Evolutionary conservation across 345 rosid species (phyloP), one percentile per base, ranked within the genome.

Genomic region (Citrus maxima): DNA sequence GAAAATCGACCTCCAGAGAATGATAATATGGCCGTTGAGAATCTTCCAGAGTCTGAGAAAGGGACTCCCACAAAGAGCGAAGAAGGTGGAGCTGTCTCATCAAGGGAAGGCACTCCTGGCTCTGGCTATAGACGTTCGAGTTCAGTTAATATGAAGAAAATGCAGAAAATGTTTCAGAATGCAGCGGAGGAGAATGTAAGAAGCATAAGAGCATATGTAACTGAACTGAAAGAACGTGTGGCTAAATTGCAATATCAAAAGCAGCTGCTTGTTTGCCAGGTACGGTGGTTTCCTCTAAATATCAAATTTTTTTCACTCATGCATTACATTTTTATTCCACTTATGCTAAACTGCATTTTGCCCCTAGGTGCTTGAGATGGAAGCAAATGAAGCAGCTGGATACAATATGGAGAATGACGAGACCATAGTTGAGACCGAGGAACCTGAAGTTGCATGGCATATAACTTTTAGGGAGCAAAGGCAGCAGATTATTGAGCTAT

Each of bases 241-340:
- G 99, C 98, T 16, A 95, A 95, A 80, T 82, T 97, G 82, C 99
- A 97, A 85, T 97, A 97, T 86, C 98, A 97, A 86, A 97, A 97
- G 88, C 99, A 97, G 81, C 92, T 97, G n/a, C 98, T 97, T 79
- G 99, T 97, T 87, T 91, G 97, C 83, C 99, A 95, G 99, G 98
- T 93, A 81, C 22, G 51, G 12, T 58, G 59, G 63, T 10, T 54
- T 55, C 60, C 25, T 42, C 67, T 54, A 21, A 27, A 25, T 59
- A 58, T 22, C 35, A 25, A 49, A 0, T 19, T 1, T 13, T 27
- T 67, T 62, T 10, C 42, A 54, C 18, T 37, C 34, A 56, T 13
- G 2, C 3, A 38, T 37, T 21, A 37, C 42, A 37, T 35, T 38
- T n/a, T 74, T 66, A 21, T 55, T 67, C 58, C 40, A 22, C 46